These are phyloP conservation scores for Flaveria robusta DNA, from an alignment of 129 eudicot genomes.

Conservation along the genomic window DNA sequence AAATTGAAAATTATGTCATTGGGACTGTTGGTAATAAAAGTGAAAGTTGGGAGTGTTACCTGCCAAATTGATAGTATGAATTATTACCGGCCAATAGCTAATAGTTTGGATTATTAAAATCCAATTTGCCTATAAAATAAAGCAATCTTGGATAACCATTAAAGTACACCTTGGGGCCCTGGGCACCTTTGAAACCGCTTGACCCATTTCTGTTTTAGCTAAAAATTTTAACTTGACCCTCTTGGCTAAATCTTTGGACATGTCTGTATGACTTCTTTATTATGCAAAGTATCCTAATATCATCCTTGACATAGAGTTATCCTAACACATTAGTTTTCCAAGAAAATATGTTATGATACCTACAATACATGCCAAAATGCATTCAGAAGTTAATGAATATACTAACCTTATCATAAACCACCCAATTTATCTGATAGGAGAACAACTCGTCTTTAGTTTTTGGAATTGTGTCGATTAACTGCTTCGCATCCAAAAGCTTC, in stretches of 20 bases:
- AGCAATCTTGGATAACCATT: neutral
- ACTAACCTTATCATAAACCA: conserved; percentile 72
- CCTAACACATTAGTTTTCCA: neutral
- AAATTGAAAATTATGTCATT: too few species aligned
- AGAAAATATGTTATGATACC: neutral
- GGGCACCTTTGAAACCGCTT: neutral
- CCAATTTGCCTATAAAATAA: too few species aligned
- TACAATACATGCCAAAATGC: neutral
- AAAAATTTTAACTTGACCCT: neutral
- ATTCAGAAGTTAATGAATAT: neutral
- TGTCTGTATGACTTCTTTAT: neutral
- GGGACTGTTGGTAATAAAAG: too few species aligned
- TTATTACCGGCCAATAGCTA: too few species aligned
- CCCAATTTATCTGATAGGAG: conserved; percentile 86
- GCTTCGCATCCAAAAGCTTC: conserved; percentile 89
- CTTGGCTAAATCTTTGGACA: neutral
- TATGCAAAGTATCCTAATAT: neutral
- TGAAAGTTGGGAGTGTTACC: too few species aligned
- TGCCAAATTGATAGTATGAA: too few species aligned
- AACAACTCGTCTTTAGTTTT: conserved; percentile 94
- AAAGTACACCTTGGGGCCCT: neutral
- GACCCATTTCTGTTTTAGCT: neutral
- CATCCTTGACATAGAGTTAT: neutral
- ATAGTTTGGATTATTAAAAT: too few species aligned
- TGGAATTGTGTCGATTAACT: conserved; percentile 88